Evolutionary conservation across 1,284 basidiomycete genomes (phyloP), one percentile per base, ranked within the genome.

Genomic region (Inonotus obliquus): DNA sequence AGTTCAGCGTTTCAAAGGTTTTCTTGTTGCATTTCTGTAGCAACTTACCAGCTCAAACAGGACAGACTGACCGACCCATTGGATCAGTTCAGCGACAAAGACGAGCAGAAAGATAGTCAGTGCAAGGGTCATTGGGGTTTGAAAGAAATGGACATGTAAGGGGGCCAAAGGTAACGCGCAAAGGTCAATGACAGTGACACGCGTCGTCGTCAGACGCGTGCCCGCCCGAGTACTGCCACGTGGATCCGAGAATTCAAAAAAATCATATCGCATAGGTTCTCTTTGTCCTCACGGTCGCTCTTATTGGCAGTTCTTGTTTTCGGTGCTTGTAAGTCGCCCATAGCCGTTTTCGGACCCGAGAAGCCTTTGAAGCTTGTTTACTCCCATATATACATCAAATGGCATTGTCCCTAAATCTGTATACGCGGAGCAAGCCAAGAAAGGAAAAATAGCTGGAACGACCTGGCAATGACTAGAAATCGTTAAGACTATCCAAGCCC

Each of bases 31-130:
- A n/a, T n/a, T n/a, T n/a, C 27, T 61, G 62, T 65, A 49, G 62
- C 49, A 54, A 81, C 90, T 67, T 67, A 95, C 94, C 62, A 87
- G 72, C 60, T 91, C 88, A 63, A 90, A 81, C 17, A 97, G 79
- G 23, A 91, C 87, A 19, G 88, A 84, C 71, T 92, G 84, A 57
- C 94, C 94, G 62, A 96, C 82, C 93, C 93, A 96, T 60, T 87
- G 83, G 64, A 96, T 81, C 65, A 92, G 77, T 72, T 95, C 89
- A 6, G 91, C 88, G 63, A 91, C 67, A 67, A 96, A 85, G 32
- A 93, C 91, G 63, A 94, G 80, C 25, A 81, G 72, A 71, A 97
- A 92, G 65, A 96, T 89, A 41, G 89, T 82, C 53, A 93, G 69
- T 48, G 94, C 85, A 61, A 96, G 83, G 64, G 88, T 81, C 89